phyloP scores from a whole-genome alignment of 345 rosid genomes.

The Gossypium stocksii region DNA sequence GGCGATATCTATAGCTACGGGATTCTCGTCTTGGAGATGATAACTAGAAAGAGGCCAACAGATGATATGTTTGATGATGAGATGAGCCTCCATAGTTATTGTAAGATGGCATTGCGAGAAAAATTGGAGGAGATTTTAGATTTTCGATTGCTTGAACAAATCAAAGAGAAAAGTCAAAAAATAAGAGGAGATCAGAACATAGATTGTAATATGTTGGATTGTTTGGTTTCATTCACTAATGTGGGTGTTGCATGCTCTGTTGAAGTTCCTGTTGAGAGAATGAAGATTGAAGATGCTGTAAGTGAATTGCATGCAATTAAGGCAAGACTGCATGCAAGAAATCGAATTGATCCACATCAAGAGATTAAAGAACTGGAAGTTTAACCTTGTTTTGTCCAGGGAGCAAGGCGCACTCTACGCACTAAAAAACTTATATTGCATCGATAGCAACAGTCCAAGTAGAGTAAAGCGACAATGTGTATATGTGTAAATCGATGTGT shows the following conservation, averaged over 20 bases:
- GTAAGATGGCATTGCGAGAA: background rate
- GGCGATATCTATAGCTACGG: slow-evolving; percentile 5
- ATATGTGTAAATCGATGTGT: no score
- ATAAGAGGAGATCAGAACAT: background rate
- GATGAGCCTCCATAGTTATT: background rate
- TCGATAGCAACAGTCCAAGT: no score
- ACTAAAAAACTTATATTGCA: no score
- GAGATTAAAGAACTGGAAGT: background rate
- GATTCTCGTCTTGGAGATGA: slow-evolving; percentile 13
- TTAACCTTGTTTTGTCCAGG: no score
- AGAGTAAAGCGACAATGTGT: no score
- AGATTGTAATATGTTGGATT: background rate
- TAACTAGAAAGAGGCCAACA: slow-evolving; percentile 12
- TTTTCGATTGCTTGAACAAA: background rate
- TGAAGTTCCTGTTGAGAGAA: background rate
- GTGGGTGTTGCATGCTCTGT: background rate
- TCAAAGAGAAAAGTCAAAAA: background rate
- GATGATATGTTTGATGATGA: background rate
- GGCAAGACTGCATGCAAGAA: background rate
- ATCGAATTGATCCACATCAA: background rate
- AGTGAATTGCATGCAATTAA: background rate
- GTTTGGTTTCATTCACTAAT: background rate
- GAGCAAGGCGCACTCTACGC: no score
- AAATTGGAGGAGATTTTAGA: background rate
- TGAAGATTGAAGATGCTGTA: slow-evolving; percentile 3